Evolutionary conservation across 1,139 yeast genomes (phyloP).

Genomic region (Yamadazyma epiphylla): DNA sequence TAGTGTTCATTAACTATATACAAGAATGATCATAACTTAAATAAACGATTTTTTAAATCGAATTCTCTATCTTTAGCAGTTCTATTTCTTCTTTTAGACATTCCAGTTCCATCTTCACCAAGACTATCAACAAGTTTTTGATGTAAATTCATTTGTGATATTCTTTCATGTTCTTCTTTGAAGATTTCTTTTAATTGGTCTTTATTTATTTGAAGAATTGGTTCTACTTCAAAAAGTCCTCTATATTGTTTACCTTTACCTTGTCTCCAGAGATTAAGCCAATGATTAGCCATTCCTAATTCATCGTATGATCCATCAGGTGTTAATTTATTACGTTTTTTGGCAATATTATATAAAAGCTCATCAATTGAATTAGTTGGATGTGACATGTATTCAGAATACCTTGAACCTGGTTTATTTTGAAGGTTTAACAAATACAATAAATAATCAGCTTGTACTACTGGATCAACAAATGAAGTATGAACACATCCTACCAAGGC

Average conservation of each 20-base stretch:
- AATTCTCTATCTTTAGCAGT: constrained; percentile 46
- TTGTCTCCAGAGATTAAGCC: constrained; percentile 66
- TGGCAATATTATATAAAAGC: constrained; percentile 55
- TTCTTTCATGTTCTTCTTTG: constrained; percentile 29
- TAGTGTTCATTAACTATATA: constrained; percentile 1
- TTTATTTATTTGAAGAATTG: constrained; percentile 28
- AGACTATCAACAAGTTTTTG: constrained; percentile 30
- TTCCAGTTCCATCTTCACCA: constrained; percentile 40
- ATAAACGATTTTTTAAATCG: constrained; percentile 37
- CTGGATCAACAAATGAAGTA: constrained; percentile 69
- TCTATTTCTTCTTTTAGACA: constrained; percentile 33
- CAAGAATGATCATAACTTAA: constrained; percentile 23
- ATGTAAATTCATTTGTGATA: constrained; percentile 25
- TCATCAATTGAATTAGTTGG: constrained; percentile 77
- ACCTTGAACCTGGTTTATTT: constrained; percentile 43
- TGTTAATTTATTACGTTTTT: constrained; percentile 30
- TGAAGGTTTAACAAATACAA: constrained; percentile 70
- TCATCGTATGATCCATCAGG: constrained; percentile 44
- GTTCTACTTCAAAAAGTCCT: constrained; percentile 37
- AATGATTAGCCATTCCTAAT: constrained; percentile 60
- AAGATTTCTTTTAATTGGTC: constrained; percentile 21
- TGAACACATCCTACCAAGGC: constrained; percentile 79
- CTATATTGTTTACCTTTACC: constrained; percentile 40
- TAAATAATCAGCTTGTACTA: constrained; percentile 82
- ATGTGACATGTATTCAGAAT: constrained; percentile 43